phyloP scores from a whole-genome alignment of 371 early-diverging fungal species.

The Quaeritorhiza haematococci region DNA sequence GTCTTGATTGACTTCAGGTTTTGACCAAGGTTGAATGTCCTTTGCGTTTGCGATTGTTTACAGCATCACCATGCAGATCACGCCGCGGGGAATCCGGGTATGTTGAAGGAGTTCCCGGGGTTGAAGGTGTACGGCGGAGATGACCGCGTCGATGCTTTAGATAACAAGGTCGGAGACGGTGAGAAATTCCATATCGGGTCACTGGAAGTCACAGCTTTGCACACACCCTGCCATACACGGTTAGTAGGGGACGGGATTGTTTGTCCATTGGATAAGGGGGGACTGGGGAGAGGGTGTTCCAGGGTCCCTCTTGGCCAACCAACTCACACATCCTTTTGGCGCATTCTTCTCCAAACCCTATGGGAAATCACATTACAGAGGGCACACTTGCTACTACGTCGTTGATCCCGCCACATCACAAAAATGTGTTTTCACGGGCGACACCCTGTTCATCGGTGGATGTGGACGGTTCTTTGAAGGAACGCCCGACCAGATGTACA shows the following conservation, averaged over 20 bases:
- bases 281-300: too few species aligned
- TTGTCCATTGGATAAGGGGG: too few species aligned
- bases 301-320: too few species aligned
- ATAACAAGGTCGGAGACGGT: slow-evolving; percentile 66
- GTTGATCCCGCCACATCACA: slow-evolving; percentile 45
- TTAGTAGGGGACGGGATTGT: background rate
- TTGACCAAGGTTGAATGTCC: background rate
- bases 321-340: too few species aligned
- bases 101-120: slow-evolving; percentile 51
- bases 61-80: slow-evolving; percentile 59
- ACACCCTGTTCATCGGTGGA: slow-evolving; percentile 75
- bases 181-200: slow-evolving; percentile 72
- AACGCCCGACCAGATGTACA: slow-evolving; percentile 75
- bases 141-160: slow-evolving; percentile 77
- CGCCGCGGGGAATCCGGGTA: slow-evolving; percentile 66
- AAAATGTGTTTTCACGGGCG: slow-evolving; percentile 70
- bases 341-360: too few species aligned
- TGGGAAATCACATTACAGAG: too few species aligned
- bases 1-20: background rate
- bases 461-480: slow-evolving; percentile 96
- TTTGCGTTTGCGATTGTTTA: background rate
- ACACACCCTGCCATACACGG: slow-evolving; percentile 84
- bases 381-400: slow-evolving; percentile 81
- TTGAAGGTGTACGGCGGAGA: slow-evolving; percentile 80
- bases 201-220: slow-evolving; percentile 49